Evolutionary conservation across 2,329 filamentous ascomycete genomes (phyloP).

Genomic region (Trichothecium sympodiale): DNA sequence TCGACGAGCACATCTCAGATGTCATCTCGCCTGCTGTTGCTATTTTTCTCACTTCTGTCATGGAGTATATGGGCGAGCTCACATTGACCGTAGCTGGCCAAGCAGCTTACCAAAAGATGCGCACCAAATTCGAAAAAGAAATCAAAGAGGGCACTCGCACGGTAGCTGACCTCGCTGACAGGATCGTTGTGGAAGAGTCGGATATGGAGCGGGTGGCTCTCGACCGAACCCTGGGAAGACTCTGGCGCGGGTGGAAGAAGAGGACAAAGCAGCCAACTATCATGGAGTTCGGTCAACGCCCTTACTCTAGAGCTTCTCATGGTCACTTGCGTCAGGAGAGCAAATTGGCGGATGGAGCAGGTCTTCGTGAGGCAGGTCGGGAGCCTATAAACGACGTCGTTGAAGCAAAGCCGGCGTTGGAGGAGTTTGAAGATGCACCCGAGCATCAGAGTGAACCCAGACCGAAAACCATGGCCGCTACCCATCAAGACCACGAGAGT

Average conservation of each 20-base stretch:
- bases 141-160: slow-evolving; percentile 38
- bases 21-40: slow-evolving; percentile 81
- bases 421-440: neutral
- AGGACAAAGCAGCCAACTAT: slow-evolving; percentile 50
- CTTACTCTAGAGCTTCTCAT: slow-evolving; percentile 37
- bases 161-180: slow-evolving; percentile 43
- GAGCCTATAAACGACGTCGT: neutral
- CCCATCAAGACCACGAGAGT: slow-evolving; percentile 21
- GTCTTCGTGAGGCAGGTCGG: slow-evolving; percentile 13
- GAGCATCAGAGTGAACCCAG: neutral
- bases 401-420: neutral
- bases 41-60: slow-evolving; percentile 89
- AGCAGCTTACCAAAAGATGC: slow-evolving; percentile 62
- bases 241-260: slow-evolving; percentile 96
- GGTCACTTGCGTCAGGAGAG: slow-evolving; percentile 20
- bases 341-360: slow-evolving; percentile 23
- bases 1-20: slow-evolving; percentile 48
- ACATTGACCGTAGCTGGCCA: slow-evolving; percentile 79
- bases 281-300: slow-evolving; percentile 15
- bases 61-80: slow-evolving; percentile 91
- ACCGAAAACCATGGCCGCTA: slow-evolving; percentile 7
- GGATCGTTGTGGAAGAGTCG: slow-evolving; percentile 73
- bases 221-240: slow-evolving; percentile 73
- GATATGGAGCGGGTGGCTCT: slow-evolving; percentile 91
- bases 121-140: slow-evolving; percentile 46